These are phyloP conservation scores for Trypanosoma grayi DNA, from an alignment of 208 protist species.

Conservation along the genomic window DNA sequence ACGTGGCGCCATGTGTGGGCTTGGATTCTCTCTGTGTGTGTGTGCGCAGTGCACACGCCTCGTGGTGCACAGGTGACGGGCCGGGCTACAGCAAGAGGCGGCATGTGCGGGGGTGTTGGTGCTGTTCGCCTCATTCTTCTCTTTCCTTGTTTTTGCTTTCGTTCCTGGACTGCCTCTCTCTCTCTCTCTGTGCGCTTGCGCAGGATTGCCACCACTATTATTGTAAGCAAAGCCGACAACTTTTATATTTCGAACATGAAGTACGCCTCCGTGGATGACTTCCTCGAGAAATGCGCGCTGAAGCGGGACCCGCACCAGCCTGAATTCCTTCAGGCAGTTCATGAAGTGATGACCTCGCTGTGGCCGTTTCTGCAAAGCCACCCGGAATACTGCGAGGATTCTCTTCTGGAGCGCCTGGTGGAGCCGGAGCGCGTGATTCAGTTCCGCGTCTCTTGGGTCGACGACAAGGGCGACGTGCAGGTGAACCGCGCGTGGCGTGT, in stretches of 20 bases:
- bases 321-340: slow-evolving; percentile 90
- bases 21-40: too few relatives aligned
- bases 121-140: too few relatives aligned
- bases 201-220: too few relatives aligned
- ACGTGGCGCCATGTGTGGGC: too few relatives aligned
- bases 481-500: slow-evolving; percentile 93
- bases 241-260: slow-evolving; percentile 5
- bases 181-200: too few relatives aligned
- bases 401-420: slow-evolving; percentile 79
- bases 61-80: too few relatives aligned
- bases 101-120: too few relatives aligned
- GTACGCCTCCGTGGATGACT: slow-evolving; percentile 57
- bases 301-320: slow-evolving; percentile 73
- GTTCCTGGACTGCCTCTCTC: too few relatives aligned
- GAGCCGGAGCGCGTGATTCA: slow-evolving; percentile 89
- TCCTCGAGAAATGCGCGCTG: slow-evolving; percentile 44
- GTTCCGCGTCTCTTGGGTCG: slow-evolving; percentile 93
- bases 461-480: slow-evolving; percentile 79
- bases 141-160: too few relatives aligned
- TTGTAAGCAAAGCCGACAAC: background rate
- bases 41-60: too few relatives aligned
- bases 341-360: slow-evolving; percentile 84
- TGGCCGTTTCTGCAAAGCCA: slow-evolving; percentile 81
- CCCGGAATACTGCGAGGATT: slow-evolving; percentile 64
- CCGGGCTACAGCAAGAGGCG: too few relatives aligned